Evolutionary conservation across 2,329 filamentous ascomycete species (phyloP).

Genomic region (Ascochyta pisi): DNA sequence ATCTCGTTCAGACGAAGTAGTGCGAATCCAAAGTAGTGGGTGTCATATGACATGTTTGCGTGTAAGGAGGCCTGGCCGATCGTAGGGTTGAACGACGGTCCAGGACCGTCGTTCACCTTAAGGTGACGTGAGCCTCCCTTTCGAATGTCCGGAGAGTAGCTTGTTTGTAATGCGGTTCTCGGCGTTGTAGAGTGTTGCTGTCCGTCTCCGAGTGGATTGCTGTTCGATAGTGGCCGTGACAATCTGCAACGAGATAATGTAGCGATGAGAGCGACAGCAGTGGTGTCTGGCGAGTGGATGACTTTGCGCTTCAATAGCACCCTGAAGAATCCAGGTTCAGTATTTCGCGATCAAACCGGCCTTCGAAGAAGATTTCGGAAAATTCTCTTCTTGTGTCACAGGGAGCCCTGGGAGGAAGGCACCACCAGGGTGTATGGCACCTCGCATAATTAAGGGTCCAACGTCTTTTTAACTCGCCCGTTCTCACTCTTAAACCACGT

Average conservation of each 20-base stretch:
- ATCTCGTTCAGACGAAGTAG: background rate
- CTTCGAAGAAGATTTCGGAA: background rate
- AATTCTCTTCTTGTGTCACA: conserved; percentile 6
- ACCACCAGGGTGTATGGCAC: conserved; percentile 11
- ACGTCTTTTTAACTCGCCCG: conserved; percentile 3
- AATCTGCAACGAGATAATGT: background rate
- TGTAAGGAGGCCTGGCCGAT: too few species aligned
- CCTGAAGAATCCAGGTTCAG: background rate
- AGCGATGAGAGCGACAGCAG: background rate
- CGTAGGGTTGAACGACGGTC: too few species aligned
- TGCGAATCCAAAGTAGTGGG: background rate
- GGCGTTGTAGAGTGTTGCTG: too few species aligned
- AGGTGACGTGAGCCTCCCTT: too few species aligned
- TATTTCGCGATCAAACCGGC: background rate
- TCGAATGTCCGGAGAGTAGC: too few species aligned
- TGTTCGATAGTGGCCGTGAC: background rate
- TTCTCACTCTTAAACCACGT: conserved; percentile 3
- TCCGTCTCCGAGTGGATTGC: background rate
- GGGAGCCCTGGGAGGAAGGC: conserved; percentile 8
- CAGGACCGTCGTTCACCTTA: too few species aligned
- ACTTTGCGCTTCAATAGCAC: background rate
- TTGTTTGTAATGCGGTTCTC: too few species aligned
- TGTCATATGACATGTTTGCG: background rate
- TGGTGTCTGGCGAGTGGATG: background rate
- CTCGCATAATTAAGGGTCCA: conserved; percentile 2